Evolutionary conservation across 176 grass and related monocot species (phyloP), one percentile per base, ranked within the genome.

Genomic region (Stipa capillata): DNA sequence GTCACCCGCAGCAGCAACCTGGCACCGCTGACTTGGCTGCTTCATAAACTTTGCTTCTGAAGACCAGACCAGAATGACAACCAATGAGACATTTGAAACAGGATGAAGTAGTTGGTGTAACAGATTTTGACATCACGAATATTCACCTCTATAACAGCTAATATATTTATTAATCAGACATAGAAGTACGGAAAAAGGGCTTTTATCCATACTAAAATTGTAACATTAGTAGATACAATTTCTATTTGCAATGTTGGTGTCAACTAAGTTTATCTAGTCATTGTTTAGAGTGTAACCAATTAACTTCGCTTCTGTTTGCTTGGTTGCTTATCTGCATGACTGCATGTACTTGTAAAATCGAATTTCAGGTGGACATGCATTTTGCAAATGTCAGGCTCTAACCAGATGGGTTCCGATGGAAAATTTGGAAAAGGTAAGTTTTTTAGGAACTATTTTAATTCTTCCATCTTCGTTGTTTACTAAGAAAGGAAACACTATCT

Each of bases 371-470:
- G 75, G 74, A n/a, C 50, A 86, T 86, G 84, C 78, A 50, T 74
- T 75, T 29, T 29, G 2, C 35, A 14, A 66, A 83, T 88, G 80
- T 83, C 86, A 56, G 82, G 80, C 48, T 88, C 75, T 79, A 83
- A 59, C 24, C 66, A 29, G 67, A 83, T 83, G 80, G 74, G 39
- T 83, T 83, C 80, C 28, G 80, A 88, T 33, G 74, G 86, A 60
- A 88, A 73, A 52, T 88, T 88, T 83, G 86, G 86, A 33, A 88
- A 77, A 79, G 86, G 86, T 83, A 56, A 83, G 32, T 4, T 15
- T 72, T 57, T 32, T 83, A 1, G 23, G 35, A 65, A 4, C 16
- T 23, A 27, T 35, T 56, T 79, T 25, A 5, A 31, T 49, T 49
- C 0, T 65, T 58, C 6, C n/a, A 36, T 21, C 86, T 87, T 88